Evolutionary conservation across 495 filamentous ascomycete species (phyloP), one percentile per base, ranked within the genome.

Genomic region (Penicillium antarcticum): DNA sequence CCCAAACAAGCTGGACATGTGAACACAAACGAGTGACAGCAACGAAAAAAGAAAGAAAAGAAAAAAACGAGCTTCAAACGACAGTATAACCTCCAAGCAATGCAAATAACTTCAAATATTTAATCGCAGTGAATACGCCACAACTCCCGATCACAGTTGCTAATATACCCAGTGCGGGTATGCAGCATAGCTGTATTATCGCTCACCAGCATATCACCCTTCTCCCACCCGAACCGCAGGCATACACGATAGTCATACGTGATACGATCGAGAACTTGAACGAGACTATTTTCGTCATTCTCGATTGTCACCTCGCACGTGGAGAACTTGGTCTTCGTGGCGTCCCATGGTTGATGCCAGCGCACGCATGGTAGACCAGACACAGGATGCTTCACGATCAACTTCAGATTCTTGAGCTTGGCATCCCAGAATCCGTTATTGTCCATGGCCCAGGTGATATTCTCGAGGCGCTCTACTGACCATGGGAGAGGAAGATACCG

Each of bases 291-390:
- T 32, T 69, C 56, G 4, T 65, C 67, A 41, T 76, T 77, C 16
- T 79, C 72, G 19, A 83, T 73, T 0, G 55, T 68, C 9, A 79
- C 65, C n/a, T 74, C 51, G 4, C 65, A 73, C 0, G 75, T 69
- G 0, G 71, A 71, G 52, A 78, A 80, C 12, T 70, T 67, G 9
- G 79, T 80, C 53, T 75, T 74, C 26, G 54, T 68, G 16, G 66
- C 56, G 6, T 70, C 71, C 80, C 80, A 82, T 0, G 77, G 74
- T 59, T 82, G 73, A 51, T 83, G 79, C 61, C 69, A 84, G 29
- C 80, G 69, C 12, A 83, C 24, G 40, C 75, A 82, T 0, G 75
- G 74, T 2, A 62, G 57, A 0, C 62, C 62, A 0, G 67, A 74
- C 4, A 62, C 56, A 1, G 76, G 75, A 46, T 82, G 78, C 0